These are phyloP conservation scores for Ceratocystis harringtonii DNA, from an alignment of 2,329 filamentous ascomycete genomes.

Conservation along the genomic window DNA sequence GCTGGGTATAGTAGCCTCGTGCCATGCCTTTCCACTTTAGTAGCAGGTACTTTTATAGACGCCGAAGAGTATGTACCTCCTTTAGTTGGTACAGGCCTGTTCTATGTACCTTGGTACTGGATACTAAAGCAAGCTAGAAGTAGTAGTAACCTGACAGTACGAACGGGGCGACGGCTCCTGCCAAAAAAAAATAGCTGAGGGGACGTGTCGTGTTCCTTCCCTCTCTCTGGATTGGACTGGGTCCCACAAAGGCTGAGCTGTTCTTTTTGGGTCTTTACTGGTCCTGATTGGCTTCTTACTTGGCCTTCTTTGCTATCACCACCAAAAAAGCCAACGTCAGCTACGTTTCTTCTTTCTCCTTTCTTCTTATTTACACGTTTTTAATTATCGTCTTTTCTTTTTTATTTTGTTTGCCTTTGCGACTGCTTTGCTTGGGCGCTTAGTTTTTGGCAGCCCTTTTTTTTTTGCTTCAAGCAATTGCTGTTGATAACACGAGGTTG, in stretches of 20 bases:
- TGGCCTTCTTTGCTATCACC: neutral
- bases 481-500: neutral
- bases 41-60: neutral
- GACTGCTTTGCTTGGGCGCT: neutral
- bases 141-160: neutral
- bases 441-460: neutral
- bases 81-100: neutral
- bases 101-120: neutral
- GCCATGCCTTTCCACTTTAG: too few relatives aligned
- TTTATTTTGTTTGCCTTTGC: neutral
- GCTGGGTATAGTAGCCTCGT: neutral
- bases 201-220: constrained; percentile 10
- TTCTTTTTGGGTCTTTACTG: constrained; percentile 3
- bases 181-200: neutral
- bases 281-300: too few relatives aligned
- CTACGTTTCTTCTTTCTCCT: neutral
- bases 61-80: neutral
- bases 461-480: too few relatives aligned
- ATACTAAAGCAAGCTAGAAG: neutral
- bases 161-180: neutral
- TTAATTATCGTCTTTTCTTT: neutral
- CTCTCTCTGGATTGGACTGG: neutral
- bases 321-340: neutral
- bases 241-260: constrained; percentile 15
- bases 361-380: neutral